phyloP scores from a whole-genome alignment of 2,329 filamentous ascomycete genomes.

The Talaromyces sp. region DNA sequence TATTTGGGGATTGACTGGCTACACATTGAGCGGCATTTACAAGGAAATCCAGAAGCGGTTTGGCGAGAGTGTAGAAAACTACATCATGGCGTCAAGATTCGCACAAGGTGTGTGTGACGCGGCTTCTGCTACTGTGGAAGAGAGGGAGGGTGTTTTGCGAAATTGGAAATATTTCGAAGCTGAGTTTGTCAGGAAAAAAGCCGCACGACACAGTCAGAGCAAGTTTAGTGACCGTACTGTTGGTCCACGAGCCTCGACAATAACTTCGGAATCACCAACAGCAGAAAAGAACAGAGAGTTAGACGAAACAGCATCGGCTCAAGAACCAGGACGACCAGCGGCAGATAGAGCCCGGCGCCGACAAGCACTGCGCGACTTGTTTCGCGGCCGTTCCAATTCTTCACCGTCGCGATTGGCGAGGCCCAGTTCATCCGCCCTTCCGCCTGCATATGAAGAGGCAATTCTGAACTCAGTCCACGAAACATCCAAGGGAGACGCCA shows the following conservation, averaged over 20 bases:
- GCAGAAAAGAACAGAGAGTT: background rate
- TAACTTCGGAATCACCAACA: background rate
- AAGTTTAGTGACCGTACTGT: constrained; percentile 17
- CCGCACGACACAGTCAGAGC: constrained; percentile 38
- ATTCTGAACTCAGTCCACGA: constrained; percentile 64
- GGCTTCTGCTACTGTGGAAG: constrained; percentile 52
- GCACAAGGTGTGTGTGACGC: constrained; percentile 55
- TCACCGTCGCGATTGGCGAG: background rate
- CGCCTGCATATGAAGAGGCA: constrained; percentile 62
- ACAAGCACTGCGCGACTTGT: background rate
- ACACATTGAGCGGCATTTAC: constrained; percentile 76
- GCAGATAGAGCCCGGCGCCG: constrained; percentile 1
- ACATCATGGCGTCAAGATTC: constrained; percentile 72
- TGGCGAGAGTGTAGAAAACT: constrained; percentile 67
- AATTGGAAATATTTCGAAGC: constrained; percentile 59
- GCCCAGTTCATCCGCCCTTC: constrained; percentile 5
- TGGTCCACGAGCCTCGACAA: background rate
- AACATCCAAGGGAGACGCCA: constrained; percentile 63
- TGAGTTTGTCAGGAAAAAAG: constrained; percentile 49
- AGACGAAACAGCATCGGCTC: constrained; percentile 9
- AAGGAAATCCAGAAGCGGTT: constrained; percentile 69
- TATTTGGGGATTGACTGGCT: constrained; percentile 68
- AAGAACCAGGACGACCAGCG: constrained; percentile 1
- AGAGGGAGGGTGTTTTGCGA: constrained; percentile 59
- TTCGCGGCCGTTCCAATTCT: constrained; percentile 4